Percentiles rank a stretch among this genome's conserved stretches.
Evolutionary conservation across 1,284 basidiomycete species (phyloP).

Genomic region (Xerocomus nothofagi): DNA sequence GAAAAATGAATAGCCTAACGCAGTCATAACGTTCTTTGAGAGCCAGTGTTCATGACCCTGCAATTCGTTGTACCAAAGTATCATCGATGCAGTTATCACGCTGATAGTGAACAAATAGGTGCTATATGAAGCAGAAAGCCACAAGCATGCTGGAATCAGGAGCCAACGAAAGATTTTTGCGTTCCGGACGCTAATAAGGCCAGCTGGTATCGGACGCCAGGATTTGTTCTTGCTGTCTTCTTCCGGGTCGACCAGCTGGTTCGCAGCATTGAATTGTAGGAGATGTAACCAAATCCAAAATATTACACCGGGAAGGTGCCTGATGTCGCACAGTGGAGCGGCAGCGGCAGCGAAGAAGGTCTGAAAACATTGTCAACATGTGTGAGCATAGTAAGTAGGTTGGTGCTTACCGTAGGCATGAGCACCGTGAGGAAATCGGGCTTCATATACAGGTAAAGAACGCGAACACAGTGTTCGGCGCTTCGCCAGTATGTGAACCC

Average conservation of each 20-base stretch:
- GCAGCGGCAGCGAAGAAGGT: constrained; percentile 38
- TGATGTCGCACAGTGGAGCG: constrained; percentile 31
- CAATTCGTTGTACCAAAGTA: constrained; percentile 41
- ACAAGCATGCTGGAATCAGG: constrained; percentile 36
- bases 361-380: constrained; percentile 23
- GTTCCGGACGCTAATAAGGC: constrained; percentile 35
- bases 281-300: constrained; percentile 48
- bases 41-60: constrained; percentile 33
- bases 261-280: constrained; percentile 47
- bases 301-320: constrained; percentile 28
- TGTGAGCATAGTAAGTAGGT: constrained; percentile 1
- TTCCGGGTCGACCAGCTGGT: constrained; percentile 40
- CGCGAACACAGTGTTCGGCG: constrained; percentile 7
- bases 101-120: constrained; percentile 35
- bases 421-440: constrained; percentile 42
- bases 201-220: constrained; percentile 42
- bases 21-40: constrained; percentile 35
- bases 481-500: constrained; percentile 12
- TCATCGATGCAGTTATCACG: constrained; percentile 29
- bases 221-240: constrained; percentile 45
- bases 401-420: constrained; percentile 38
- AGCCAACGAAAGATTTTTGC: constrained; percentile 41
- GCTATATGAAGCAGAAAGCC: constrained; percentile 37
- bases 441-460: constrained; percentile 40
- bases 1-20: constrained; percentile 36